A percentile compares a stretch with the other conserved stretches of the same genome.
phyloP scores from a whole-genome alignment of 306 rosid genomes.

The Pyrus communis region DNA sequence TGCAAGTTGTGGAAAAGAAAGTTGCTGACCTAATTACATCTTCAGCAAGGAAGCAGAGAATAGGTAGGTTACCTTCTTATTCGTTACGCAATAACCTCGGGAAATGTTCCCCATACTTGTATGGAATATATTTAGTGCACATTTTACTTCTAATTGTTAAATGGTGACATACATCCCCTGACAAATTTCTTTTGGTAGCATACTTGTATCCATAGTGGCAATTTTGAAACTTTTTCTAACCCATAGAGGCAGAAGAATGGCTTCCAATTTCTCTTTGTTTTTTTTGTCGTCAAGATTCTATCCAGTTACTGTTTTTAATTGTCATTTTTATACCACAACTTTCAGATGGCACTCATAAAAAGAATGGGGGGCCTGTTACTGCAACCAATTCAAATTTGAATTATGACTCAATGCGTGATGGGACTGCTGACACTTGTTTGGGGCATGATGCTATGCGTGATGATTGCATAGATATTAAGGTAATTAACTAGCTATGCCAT shows the following conservation, averaged over 20 bases:
- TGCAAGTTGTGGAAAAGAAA: slow-evolving; percentile 48
- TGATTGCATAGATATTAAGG: slow-evolving; percentile 55
- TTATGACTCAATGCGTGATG: slow-evolving; percentile 34
- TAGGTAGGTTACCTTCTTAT: slow-evolving; percentile 39
- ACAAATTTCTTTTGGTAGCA: neutral
- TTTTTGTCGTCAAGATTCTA: neutral
- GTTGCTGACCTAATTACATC: slow-evolving; percentile 62
- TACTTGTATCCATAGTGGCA: neutral
- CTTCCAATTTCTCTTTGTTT: neutral
- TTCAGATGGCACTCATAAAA: slow-evolving; percentile 51
- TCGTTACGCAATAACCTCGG: neutral
- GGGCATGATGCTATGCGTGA: slow-evolving; percentile 43
- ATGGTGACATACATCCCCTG: neutral
- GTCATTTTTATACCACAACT: slow-evolving; percentile 20
- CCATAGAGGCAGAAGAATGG: no score
- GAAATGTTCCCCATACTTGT: neutral
- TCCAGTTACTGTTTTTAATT: slow-evolving; percentile 8
- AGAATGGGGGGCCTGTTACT: slow-evolving; percentile 40
- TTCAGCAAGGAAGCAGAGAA: slow-evolving; percentile 57
- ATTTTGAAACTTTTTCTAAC: neutral
- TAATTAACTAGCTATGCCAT: slow-evolving; percentile 24
- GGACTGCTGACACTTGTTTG: slow-evolving; percentile 45
- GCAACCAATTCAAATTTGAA: slow-evolving; percentile 33
- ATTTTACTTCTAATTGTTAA: no score
- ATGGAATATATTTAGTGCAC: neutral